Percentiles rank a stretch among this genome's conserved stretches.
Evolutionary conservation across 768 basidiomycete genomes (phyloP).

Genomic region (Flagelloscypha sp.): DNA sequence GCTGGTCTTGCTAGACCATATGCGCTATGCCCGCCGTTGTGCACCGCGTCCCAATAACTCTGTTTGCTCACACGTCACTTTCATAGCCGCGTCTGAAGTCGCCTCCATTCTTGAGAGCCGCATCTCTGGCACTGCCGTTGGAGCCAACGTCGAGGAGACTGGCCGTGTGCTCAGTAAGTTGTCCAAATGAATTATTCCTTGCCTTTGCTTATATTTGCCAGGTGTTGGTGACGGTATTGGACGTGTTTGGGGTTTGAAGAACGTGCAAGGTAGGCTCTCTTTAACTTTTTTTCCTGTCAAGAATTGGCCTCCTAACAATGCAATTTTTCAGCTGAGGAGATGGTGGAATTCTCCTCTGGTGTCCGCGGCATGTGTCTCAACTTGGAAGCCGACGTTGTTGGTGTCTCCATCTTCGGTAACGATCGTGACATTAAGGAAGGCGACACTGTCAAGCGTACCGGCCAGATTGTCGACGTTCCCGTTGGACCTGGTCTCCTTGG

Average conservation of each 20-base stretch:
- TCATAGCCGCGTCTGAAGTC: slow-evolving; percentile 93
- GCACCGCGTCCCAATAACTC: slow-evolving; percentile 9
- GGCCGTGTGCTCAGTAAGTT: slow-evolving; percentile 94
- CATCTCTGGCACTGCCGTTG: slow-evolving; percentile 85
- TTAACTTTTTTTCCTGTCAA: slow-evolving; percentile 9
- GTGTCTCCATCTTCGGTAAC: slow-evolving; percentile 99
- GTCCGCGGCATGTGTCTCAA: slow-evolving; percentile 99
- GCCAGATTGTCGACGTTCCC: slow-evolving; percentile 99
- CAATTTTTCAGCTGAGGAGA: slow-evolving; percentile 79
- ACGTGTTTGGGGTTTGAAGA: slow-evolving; percentile 98
- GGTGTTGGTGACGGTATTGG: slow-evolving; percentile 99
- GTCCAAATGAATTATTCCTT: slow-evolving; percentile 1
- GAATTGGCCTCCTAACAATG: slow-evolving; percentile 16
- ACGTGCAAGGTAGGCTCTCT: slow-evolving; percentile 77
- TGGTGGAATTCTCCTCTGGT: slow-evolving; percentile 99
- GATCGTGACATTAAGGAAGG: slow-evolving; percentile 99
- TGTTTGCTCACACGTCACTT: slow-evolving; percentile 27
- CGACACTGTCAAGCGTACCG: slow-evolving; percentile 99
- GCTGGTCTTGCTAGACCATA: not conserved
- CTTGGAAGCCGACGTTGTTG: slow-evolving; percentile 99
- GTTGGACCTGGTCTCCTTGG: slow-evolving; percentile 96
- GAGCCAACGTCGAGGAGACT: slow-evolving; percentile 97
- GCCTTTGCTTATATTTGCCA: slow-evolving; percentile 27
- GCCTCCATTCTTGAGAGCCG: slow-evolving; percentile 98
- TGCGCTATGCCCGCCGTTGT: slow-evolving; percentile 11